Evolutionary conservation across 1,284 basidiomycete species (phyloP).

Genomic region (Cutaneotrichosporon mucoides): DNA sequence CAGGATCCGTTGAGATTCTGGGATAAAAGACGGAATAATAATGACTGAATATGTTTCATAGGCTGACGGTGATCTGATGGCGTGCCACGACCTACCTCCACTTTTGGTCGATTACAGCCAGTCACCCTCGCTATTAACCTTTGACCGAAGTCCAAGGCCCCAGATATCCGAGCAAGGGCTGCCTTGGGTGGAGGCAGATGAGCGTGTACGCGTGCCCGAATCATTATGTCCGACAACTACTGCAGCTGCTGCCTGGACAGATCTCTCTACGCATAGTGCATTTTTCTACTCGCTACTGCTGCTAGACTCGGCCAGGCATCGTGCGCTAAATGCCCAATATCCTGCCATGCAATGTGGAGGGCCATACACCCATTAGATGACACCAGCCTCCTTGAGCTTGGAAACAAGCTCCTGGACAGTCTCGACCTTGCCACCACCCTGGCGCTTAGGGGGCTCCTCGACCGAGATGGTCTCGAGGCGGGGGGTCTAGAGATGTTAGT

Average conservation of each 20-base stretch:
- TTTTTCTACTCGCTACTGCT: conserved; percentile 6
- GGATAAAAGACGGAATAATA: no score
- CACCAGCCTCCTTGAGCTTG: conserved; percentile 87
- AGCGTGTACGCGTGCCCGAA: not conserved
- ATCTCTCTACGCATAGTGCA: conserved; percentile 8
- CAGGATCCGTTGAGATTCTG: no score
- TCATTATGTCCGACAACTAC: not conserved
- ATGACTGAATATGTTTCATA: no score
- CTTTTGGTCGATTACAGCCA: no score
- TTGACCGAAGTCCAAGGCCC: no score
- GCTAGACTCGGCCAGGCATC: not conserved
- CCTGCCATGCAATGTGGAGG: conserved; percentile 4
- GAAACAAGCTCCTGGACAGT: conserved; percentile 84
- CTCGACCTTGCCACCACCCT: conserved; percentile 85
- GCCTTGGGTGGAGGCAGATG: not conserved
- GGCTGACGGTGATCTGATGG: no score
- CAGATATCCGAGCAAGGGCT: no score
- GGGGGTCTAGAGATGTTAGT: conserved; percentile 51
- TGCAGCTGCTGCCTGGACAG: no score
- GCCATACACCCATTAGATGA: conserved; percentile 49
- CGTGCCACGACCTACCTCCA: no score
- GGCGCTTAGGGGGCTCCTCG: conserved; percentile 82
- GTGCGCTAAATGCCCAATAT: not conserved
- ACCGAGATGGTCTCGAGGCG: conserved; percentile 84
- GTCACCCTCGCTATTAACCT: no score